These are phyloP conservation scores for Cylindrotheca fusiformis DNA, from an alignment of 108 stramenopile species.

Conservation along the genomic window DNA sequence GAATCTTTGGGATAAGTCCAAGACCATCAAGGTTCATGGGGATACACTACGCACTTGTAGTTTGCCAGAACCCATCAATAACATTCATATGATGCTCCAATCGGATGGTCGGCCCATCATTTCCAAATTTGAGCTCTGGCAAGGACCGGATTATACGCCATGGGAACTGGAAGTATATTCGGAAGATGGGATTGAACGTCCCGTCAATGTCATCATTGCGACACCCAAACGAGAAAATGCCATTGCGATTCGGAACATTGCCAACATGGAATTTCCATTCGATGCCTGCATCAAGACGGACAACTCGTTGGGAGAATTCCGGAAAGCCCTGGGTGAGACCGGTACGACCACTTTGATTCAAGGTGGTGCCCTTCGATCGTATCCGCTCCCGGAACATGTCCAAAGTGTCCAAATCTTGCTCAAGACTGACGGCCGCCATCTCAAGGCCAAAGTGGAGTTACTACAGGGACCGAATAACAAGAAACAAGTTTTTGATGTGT, in stretches of 20 bases:
- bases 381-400: conserved; percentile 56
- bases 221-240: conserved; percentile 54
- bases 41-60: conserved; percentile 74
- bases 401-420: conserved; percentile 50
- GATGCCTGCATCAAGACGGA: conserved; percentile 36
- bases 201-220: conserved; percentile 54
- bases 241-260: conserved; percentile 57
- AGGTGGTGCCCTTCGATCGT: conserved; percentile 64
- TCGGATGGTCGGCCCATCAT: conserved; percentile 65
- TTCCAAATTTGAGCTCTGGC: conserved; percentile 64
- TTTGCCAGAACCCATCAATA: too few relatives aligned
- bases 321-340: conserved; percentile 2
- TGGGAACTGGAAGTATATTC: conserved; percentile 58
- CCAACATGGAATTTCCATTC: conserved; percentile 60
- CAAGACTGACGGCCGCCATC: conserved; percentile 56
- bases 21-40: conserved; percentile 70
- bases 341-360: conserved; percentile 47
- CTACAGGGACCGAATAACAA: conserved; percentile 64
- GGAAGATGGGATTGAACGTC: conserved; percentile 64
- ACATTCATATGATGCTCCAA: too few relatives aligned
- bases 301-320: not conserved
- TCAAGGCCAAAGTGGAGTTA: conserved; percentile 58
- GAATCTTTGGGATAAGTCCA: too few relatives aligned
- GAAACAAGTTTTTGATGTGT: conserved; percentile 61
- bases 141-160: conserved; percentile 63